These are phyloP conservation scores for Cladosporium cucumerinum DNA, from an alignment of 2,329 filamentous ascomycete genomes.

Conservation along the genomic window DNA sequence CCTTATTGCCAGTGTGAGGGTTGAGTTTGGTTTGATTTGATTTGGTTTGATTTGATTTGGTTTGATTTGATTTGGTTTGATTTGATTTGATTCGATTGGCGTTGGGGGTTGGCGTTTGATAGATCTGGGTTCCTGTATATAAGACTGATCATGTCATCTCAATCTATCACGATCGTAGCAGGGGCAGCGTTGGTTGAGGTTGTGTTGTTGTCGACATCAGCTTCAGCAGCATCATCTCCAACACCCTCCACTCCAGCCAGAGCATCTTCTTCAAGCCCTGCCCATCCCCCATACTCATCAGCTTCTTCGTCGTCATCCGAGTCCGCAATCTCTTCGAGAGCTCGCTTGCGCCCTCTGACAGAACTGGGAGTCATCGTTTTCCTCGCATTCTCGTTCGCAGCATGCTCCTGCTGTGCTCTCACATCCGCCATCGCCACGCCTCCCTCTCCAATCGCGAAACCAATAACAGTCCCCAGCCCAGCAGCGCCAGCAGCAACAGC, in stretches of 20 bases:
- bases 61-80: background rate
- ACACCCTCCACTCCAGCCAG: constrained; percentile 30
- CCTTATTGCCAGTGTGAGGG: constrained; percentile 6
- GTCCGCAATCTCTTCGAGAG: constrained; percentile 53
- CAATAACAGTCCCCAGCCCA: constrained; percentile 48
- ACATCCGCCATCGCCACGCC: background rate
- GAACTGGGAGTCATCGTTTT: constrained; percentile 11
- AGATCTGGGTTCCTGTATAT: background rate
- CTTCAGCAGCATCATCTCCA: background rate
- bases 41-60: background rate
- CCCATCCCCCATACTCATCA: constrained; percentile 72
- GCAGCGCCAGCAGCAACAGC: constrained; percentile 39
- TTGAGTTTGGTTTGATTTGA: background rate
- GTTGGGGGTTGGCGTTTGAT: background rate
- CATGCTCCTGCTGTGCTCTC: background rate
- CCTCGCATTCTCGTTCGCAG: background rate
- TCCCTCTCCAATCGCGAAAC: constrained; percentile 43
- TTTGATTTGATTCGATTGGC: background rate
- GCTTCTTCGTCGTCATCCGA: constrained; percentile 60
- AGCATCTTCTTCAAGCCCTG: constrained; percentile 61
- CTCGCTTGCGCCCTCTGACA: constrained; percentile 53
- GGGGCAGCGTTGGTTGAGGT: background rate
- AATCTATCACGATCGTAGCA: constrained; percentile 1
- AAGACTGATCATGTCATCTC: background rate
- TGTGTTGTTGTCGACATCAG: background rate